Evolutionary conservation across 1,284 basidiomycete species (phyloP).

Genomic region (Puccinia brachypodii): DNA sequence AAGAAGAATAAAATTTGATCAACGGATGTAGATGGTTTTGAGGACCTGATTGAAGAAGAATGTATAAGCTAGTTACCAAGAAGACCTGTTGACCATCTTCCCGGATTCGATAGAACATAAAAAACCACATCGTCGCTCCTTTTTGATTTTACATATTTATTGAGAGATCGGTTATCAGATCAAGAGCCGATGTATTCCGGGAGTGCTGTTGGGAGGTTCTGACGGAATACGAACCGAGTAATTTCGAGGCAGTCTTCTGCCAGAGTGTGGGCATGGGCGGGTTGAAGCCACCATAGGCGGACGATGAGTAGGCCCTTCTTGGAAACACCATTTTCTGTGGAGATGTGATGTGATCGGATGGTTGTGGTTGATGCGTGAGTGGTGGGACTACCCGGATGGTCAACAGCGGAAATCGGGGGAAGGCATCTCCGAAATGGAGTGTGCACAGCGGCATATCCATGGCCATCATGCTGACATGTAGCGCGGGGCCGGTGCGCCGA

Average conservation of each 20-base stretch:
- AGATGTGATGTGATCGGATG: too few species aligned
- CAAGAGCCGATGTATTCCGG: not conserved
- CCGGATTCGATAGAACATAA: constrained; percentile 42
- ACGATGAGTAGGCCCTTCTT: constrained; percentile 28
- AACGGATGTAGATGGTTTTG: not conserved
- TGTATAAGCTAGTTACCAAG: constrained; percentile 19
- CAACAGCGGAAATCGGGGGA: too few species aligned
- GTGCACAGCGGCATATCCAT: too few species aligned
- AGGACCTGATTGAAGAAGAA: not conserved
- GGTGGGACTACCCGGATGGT: too few species aligned
- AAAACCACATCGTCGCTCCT: constrained; percentile 47
- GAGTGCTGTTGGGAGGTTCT: not conserved
- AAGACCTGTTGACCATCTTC: constrained; percentile 45
- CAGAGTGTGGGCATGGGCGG: constrained; percentile 34
- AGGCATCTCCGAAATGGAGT: too few species aligned
- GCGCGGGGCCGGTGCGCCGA: too few species aligned
- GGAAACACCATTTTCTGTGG: constrained; percentile 21
- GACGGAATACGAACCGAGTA: constrained; percentile 20
- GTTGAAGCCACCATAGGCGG: constrained; percentile 39
- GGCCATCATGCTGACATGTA: too few species aligned
- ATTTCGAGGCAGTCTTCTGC: constrained; percentile 32
- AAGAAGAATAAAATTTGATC: not conserved
- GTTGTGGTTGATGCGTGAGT: too few species aligned
- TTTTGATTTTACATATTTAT: not conserved
- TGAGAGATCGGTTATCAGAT: not conserved